Conservation (phyloP, 2,329 filamentous ascomycete genomes). For the Sarocladium strictum region DNA sequence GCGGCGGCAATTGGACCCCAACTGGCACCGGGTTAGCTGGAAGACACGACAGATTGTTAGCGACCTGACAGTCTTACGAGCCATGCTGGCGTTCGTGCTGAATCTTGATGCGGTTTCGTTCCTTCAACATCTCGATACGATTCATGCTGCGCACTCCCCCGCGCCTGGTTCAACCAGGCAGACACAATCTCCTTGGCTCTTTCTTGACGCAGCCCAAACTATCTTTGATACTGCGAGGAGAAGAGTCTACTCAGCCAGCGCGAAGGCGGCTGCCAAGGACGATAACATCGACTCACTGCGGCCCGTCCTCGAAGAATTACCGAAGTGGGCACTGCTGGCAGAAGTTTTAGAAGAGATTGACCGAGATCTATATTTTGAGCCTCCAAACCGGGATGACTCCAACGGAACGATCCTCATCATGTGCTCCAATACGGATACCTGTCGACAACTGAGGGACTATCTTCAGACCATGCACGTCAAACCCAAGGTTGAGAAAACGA, state of each 20-base stretch:
- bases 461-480: slow-evolving; percentile 83
- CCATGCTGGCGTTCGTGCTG: slow-evolving; percentile 75
- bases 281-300: slow-evolving; percentile 56
- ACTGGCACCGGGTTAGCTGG: slow-evolving; percentile 95
- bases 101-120: slow-evolving; percentile 88
- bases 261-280: slow-evolving; percentile 43
- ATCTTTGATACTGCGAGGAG: slow-evolving; percentile 88
- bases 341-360: slow-evolving; percentile 93
- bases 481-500: slow-evolving; percentile 37
- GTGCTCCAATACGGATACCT: slow-evolving; percentile 84
- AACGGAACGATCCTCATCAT: slow-evolving; percentile 93
- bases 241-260: slow-evolving; percentile 73
- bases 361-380: slow-evolving; percentile 79
- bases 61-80: slow-evolving; percentile 77
- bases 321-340: slow-evolving; percentile 87
- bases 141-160: slow-evolving; percentile 84
- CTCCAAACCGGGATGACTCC: slow-evolving; percentile 69
- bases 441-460: slow-evolving; percentile 83
- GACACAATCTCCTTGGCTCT: slow-evolving; percentile 91
- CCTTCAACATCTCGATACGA: slow-evolving; percentile 87
- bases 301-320: slow-evolving; percentile 86
- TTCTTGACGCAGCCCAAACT: slow-evolving; percentile 88
- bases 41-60: slow-evolving; percentile 92
- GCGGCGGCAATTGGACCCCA: slow-evolving; percentile 83
- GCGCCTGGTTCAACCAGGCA: slow-evolving; percentile 81